Evolutionary conservation across 106 monocot genomes (phyloP), one percentile per base, ranked within the genome.

Genomic region (Apostasia shenzhenica): DNA sequence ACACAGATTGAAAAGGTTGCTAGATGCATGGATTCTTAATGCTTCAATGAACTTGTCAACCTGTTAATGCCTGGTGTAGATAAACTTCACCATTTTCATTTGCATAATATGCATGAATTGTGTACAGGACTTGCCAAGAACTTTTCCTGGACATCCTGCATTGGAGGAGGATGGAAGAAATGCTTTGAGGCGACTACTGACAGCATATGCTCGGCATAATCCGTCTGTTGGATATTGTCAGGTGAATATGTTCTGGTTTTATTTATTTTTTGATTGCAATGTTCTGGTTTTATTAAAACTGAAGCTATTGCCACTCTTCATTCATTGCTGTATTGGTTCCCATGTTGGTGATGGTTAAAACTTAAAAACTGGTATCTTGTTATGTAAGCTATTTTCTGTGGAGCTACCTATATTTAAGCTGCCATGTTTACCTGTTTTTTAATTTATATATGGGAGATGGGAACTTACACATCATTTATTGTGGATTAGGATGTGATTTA

Each of bases 181-280:
- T 93, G 99, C 93, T 77, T 81, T 99, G 75, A 99, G 99, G 68
- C 82, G 93, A 58, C 78, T 99, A 53, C 93, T 99, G 13, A 99
- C 93, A 39, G 99, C 99, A 69, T 99, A 99, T 90, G 99, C 99
- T 76, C 76, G 87, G 12, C 93, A 99, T 84, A 93, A 93, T 73
- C 99, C 99, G 53, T 93, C 90, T 43, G 99, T 99, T 78, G 99
- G 99, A 9, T 99, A 99, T 57, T 99, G 99, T 63, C 99, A 99
- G 93, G 99, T 99, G 81, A 12, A 44, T 72, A 14, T 14, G 0
- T 48, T 52, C 2, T 41, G 26, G 26, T 26, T 26, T 26, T 26
- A 26, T 26, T 26, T 26, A 26, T 26, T 26, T 26, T 26, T 26
- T 26, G 26, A 26, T 26, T 26, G 26, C 26, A 26, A 42, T 2